Conservation (phyloP, 1,139 yeast genomes). For the Blastobotrys malaysiensis region DNA sequence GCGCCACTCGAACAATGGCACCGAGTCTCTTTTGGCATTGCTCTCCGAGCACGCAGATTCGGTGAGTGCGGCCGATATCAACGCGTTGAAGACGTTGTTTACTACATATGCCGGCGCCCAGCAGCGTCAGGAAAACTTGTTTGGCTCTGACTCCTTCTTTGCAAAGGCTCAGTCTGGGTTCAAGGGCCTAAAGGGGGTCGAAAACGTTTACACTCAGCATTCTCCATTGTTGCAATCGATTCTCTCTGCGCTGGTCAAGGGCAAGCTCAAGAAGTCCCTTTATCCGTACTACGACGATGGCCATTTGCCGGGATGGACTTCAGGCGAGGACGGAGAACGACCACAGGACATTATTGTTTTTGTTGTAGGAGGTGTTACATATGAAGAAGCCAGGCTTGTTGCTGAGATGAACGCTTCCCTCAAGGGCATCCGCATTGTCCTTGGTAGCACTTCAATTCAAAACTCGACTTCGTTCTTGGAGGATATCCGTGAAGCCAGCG, state of each 20-base stretch:
- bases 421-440: slow-evolving; percentile 49
- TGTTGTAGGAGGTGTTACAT: slow-evolving; percentile 86
- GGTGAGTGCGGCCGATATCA: slow-evolving; percentile 16
- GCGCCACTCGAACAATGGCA: slow-evolving; percentile 39
- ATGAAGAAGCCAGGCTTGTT: slow-evolving; percentile 82
- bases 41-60: slow-evolving; percentile 33
- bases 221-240: slow-evolving; percentile 63
- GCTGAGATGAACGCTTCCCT: slow-evolving; percentile 60
- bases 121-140: slow-evolving; percentile 43
- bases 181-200: slow-evolving; percentile 43
- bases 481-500: slow-evolving; percentile 26
- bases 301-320: slow-evolving; percentile 25
- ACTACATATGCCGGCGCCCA: slow-evolving; percentile 37
- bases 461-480: slow-evolving; percentile 55
- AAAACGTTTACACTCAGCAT: slow-evolving; percentile 65
- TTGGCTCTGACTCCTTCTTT: slow-evolving; percentile 38
- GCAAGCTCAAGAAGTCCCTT: slow-evolving; percentile 43
- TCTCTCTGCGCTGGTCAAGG: slow-evolving; percentile 45
- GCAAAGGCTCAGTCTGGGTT: slow-evolving; percentile 41
- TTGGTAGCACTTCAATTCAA: slow-evolving; percentile 74
- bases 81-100: slow-evolving; percentile 25
- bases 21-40: slow-evolving; percentile 34
- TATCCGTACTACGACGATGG: slow-evolving; percentile 45
- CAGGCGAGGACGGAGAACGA: slow-evolving; percentile 27
- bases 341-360: slow-evolving; percentile 77